Conservation (phyloP, 2,329 filamentous ascomycete species). For the Sclerotinia sclerotiorum region DNA sequence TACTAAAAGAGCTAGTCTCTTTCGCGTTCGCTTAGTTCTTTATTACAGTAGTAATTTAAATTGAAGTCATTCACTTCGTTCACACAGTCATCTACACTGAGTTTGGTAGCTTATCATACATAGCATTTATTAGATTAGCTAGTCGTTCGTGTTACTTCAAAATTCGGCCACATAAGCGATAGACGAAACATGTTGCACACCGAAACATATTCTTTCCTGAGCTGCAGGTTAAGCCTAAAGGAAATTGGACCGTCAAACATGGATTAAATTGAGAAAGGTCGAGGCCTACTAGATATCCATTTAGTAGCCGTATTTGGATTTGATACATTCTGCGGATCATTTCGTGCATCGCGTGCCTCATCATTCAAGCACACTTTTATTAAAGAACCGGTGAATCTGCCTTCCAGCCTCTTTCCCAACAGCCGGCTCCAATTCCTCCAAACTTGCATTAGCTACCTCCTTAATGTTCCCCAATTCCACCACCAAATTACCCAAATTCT, state of each 20-base stretch:
- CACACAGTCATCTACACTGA: no score
- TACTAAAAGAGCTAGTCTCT: no score
- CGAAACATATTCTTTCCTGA: background rate
- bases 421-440: conserved; percentile 67
- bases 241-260: no score
- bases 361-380: conserved; percentile 43
- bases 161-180: background rate
- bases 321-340: no score
- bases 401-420: conserved; percentile 77
- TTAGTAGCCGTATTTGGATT: no score
- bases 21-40: no score
- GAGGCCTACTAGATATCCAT: no score
- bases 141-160: background rate
- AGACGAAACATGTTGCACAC: background rate
- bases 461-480: conserved; percentile 72
- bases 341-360: background rate
- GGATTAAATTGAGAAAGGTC: no score
- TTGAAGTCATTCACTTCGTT: no score
- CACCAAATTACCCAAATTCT: conserved; percentile 72
- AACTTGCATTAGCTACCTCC: conserved; percentile 84
- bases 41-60: no score
- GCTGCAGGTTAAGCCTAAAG: no score
- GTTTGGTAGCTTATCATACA: no score
- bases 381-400: conserved; percentile 81
- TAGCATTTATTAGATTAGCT: background rate